These are phyloP conservation scores for Pseudoscleropodium purum DNA, from an alignment of 225 moss, liverwort and hornwort genomes.

Conservation along the genomic window DNA sequence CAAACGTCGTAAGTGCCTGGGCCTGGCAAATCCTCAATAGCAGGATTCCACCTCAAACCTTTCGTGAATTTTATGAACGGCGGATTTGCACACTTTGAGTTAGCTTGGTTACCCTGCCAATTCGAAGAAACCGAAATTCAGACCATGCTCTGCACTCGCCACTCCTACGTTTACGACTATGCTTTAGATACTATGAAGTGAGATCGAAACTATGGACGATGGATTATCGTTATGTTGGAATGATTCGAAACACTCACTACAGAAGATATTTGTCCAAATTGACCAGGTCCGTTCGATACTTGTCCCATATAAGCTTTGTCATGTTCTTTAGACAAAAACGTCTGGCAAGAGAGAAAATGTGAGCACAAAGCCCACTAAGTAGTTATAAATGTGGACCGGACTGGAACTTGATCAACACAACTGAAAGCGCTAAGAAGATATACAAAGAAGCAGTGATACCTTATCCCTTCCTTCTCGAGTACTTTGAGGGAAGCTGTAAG, in stretches of 20 bases:
- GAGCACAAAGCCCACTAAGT: background rate
- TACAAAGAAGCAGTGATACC: slow-evolving; percentile 14
- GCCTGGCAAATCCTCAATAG: slow-evolving; percentile 39
- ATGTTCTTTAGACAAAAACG: slow-evolving; percentile 44
- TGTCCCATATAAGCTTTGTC: slow-evolving; percentile 42
- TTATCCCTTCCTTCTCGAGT: slow-evolving; percentile 67
- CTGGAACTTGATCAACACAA: background rate
- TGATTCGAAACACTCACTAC: background rate
- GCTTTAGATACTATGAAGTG: background rate
- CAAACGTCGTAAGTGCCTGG: slow-evolving; percentile 69
- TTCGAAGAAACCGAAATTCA: background rate
- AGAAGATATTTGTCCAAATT: background rate
- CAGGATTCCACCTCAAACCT: slow-evolving; percentile 58
- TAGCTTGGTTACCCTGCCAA: slow-evolving; percentile 65
- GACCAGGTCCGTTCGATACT: slow-evolving; percentile 37
- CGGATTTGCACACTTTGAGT: slow-evolving; percentile 65
- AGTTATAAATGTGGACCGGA: background rate
- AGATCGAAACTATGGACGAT: background rate
- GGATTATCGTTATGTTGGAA: background rate
- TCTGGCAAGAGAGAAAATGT: background rate
- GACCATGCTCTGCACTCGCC: background rate
- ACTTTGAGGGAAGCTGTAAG: slow-evolving; percentile 62
- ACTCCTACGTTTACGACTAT: background rate
- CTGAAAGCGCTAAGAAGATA: background rate
- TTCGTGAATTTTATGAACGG: slow-evolving; percentile 67